Base-by-base conservation (phyloP, 805 yeast species). In the Cyberlindnera meyerae region DNA sequence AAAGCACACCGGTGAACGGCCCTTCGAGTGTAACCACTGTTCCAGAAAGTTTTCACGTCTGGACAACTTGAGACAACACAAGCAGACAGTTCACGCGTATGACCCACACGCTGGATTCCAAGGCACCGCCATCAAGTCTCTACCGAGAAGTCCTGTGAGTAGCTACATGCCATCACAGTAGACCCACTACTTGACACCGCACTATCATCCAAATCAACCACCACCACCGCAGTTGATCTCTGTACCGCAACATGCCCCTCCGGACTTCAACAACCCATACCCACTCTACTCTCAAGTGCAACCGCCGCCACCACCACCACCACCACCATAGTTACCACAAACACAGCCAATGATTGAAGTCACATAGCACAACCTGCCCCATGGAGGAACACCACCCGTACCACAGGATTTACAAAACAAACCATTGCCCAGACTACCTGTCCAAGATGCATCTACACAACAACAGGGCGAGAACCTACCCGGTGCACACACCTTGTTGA, bases 1-100 rank as follows among this genome's bases (percentile, higher is more conserved):
- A 40, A 89, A 88, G 52, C 97, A 88, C 58, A 89, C 96, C 1
- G 97, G 96, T 29, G 97, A 88, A 58, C 68, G 95, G 39, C 97
- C 97, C 3, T 88, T 87, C 58, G 77, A 83, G 36, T 88, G 97
- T 59, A 82, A 81, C 33, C 82, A 82, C 57, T 85, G 95, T 57
- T 67, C 78, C 24, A 78, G 88, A 54, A 73, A 77, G 54, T 88
- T 88, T 56, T 79, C 88, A 13, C 70, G 97, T 31, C 63, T 89
- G 41, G 97, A 89, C 60, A 89, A 89, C 57, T 68, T 89, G 44
- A 71, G 96, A 42, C 97, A 89, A 62, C 97, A 88, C 62, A 82
- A 82, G 42, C 94, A 87, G 54, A 83, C 96, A 0, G 88, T 82
- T 6, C 88, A 82, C 47, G 77, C 79, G 11, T 51, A 51, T 35